Percentiles rank a stretch among this genome's conserved stretches.
Evolutionary conservation across 176 grass and related monocot genomes (phyloP).

Genomic region (Otatea glauca): DNA sequence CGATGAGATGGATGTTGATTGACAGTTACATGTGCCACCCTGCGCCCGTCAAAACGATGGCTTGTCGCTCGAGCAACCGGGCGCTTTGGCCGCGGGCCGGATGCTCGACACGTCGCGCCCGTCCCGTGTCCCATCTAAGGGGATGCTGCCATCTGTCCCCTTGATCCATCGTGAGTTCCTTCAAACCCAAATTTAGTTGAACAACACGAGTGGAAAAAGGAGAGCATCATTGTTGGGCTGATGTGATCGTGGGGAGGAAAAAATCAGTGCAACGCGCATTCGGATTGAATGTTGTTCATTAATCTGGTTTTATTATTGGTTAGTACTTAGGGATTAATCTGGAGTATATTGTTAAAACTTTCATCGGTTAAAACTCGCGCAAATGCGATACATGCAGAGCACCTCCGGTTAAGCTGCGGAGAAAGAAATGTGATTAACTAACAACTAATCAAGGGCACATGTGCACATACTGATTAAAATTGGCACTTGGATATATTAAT

Average conservation of each 20-base stretch:
- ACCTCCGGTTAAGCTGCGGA: neutral
- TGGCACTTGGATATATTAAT: neutral
- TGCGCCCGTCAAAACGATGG: neutral
- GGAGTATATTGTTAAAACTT: neutral
- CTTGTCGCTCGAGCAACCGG: neutral
- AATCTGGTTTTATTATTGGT: neutral
- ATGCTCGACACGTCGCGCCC: conserved; percentile 43
- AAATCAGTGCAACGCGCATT: conserved; percentile 14
- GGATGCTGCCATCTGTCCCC: conserved; percentile 38
- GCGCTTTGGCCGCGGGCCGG: neutral
- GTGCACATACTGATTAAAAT: neutral
- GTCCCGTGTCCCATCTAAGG: neutral
- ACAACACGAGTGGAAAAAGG: neutral
- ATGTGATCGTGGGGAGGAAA: neutral
- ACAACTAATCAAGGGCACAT: conserved; percentile 26
- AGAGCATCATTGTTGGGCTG: neutral
- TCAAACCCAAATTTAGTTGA: neutral
- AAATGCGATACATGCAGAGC: neutral
- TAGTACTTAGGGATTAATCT: neutral
- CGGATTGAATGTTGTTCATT: neutral
- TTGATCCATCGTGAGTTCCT: neutral
- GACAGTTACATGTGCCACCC: neutral
- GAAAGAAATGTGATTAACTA: neutral
- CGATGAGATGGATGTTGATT: conserved; percentile 25
- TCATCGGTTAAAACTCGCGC: neutral